phyloP scores from a whole-genome alignment of 441 rosid species.

The Pelargonium fulgidum region DNA sequence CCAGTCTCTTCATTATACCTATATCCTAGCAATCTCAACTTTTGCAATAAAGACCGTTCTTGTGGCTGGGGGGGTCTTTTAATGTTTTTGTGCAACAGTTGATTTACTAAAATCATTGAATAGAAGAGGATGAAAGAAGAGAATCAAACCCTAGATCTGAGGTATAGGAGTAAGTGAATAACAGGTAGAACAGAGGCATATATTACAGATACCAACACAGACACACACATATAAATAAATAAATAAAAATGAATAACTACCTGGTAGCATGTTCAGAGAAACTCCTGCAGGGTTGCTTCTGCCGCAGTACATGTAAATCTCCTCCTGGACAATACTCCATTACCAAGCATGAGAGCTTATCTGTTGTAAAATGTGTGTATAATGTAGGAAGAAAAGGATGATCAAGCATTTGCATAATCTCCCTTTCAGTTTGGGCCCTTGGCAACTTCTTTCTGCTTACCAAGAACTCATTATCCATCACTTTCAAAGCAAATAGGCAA shows the following conservation, averaged over 20 bases:
- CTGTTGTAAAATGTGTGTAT: conserved; percentile 56
- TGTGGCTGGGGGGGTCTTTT: too few relatives aligned
- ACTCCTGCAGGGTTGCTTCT: conserved; percentile 55
- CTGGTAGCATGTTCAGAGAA: conserved; percentile 74
- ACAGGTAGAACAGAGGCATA: too few relatives aligned
- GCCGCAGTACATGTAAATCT: conserved; percentile 72
- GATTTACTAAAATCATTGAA: too few relatives aligned
- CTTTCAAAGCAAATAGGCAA: conserved; percentile 67
- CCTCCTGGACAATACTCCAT: conserved; percentile 87
- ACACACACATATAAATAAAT: too few relatives aligned
- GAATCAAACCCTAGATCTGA: too few relatives aligned
- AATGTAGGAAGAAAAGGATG: conserved; percentile 83
- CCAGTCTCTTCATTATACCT: too few relatives aligned
- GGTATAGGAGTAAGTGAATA: too few relatives aligned
- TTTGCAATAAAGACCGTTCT: too few relatives aligned
- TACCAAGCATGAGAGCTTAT: conserved; percentile 63
- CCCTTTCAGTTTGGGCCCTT: conserved; percentile 73
- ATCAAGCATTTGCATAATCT: conserved; percentile 72
- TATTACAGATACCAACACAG: too few relatives aligned
- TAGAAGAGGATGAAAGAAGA: too few relatives aligned
- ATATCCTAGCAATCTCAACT: too few relatives aligned
- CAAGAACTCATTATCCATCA: conserved; percentile 71
- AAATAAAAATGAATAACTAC: conserved; percentile 20
- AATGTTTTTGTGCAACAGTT: too few relatives aligned
- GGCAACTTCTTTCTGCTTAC: conserved; percentile 56